These are phyloP conservation scores for Amphichorda felina DNA, from an alignment of 2,329 filamentous ascomycete species.

Conservation along the genomic window DNA sequence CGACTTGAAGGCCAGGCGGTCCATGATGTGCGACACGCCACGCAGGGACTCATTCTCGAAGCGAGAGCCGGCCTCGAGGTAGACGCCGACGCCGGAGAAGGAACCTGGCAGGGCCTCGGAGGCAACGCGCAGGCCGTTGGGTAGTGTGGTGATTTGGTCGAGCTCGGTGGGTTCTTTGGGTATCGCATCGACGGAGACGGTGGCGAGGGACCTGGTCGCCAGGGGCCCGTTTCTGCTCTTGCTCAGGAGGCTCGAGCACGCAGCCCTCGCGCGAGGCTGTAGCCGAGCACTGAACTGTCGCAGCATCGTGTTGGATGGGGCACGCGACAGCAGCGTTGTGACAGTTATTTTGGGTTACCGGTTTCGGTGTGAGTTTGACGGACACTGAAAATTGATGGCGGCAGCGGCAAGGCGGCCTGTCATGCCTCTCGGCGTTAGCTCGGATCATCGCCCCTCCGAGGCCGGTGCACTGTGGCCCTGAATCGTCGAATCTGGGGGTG, in stretches of 20 bases:
- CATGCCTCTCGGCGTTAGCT: slow-evolving; percentile 3
- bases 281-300: slow-evolving; percentile 21
- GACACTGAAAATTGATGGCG: no score
- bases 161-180: slow-evolving; percentile 66
- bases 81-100: slow-evolving; percentile 91
- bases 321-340: not conserved
- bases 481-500: no score
- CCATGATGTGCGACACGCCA: slow-evolving; percentile 92
- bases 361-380: not conserved
- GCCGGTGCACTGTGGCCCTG: no score
- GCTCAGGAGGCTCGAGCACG: slow-evolving; percentile 11
- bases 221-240: slow-evolving; percentile 10
- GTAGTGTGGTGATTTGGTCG: slow-evolving; percentile 74
- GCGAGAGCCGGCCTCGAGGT: slow-evolving; percentile 87
- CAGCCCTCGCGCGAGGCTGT: slow-evolving; percentile 12
- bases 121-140: slow-evolving; percentile 89
- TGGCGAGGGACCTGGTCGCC: slow-evolving; percentile 17
- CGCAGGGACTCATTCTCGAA: slow-evolving; percentile 80
- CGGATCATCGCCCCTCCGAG: not conserved
- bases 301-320: slow-evolving; percentile 15
- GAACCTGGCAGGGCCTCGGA: slow-evolving; percentile 90
- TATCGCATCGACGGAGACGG: slow-evolving; percentile 21
- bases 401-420: no score
- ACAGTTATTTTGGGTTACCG: not conserved
- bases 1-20: slow-evolving; percentile 87